Conservation (phyloP, 169 alveolate species). For the Neospora caninum region DNA sequence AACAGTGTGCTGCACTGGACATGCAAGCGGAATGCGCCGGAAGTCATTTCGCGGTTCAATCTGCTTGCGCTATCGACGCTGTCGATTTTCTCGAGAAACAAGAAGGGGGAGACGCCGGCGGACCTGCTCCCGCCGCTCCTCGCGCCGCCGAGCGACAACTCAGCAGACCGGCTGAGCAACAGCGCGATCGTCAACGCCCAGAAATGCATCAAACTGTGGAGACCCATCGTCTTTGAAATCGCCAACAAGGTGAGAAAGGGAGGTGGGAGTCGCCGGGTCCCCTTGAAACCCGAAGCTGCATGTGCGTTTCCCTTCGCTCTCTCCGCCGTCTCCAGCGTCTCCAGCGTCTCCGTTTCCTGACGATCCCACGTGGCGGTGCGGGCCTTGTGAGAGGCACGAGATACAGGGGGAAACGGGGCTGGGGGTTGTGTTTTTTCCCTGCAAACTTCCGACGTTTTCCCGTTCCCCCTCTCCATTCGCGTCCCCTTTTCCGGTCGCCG, state of each 20-base stretch:
- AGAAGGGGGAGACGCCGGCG: conserved; percentile 60
- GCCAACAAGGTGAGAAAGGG: conserved; percentile 53
- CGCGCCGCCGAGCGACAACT: conserved; percentile 19
- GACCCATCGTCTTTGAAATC: conserved; percentile 60
- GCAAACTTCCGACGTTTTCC: too few relatives aligned
- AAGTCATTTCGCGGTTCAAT: conserved; percentile 43
- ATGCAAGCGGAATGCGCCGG: conserved; percentile 57
- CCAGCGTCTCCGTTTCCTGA: background rate
- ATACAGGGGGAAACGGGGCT: too few relatives aligned
- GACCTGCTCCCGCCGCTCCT: conserved; percentile 57
- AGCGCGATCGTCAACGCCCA: background rate
- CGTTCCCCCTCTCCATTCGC: too few relatives aligned
- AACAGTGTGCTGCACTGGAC: conserved; percentile 30
- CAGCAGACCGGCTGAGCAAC: background rate
- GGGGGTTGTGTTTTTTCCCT: too few relatives aligned
- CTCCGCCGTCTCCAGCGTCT: background rate
- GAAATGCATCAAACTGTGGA: conserved; percentile 43
- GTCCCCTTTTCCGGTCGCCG: background rate
- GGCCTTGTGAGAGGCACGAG: too few relatives aligned
- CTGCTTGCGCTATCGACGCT: conserved; percentile 43
- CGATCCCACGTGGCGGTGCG: too few relatives aligned
- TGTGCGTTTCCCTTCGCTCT: background rate
- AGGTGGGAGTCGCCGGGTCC: background rate
- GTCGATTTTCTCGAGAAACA: conserved; percentile 55
- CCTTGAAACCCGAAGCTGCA: background rate